Evolutionary conservation across 345 rosid genomes (phyloP), one percentile per base, ranked within the genome.

Genomic region (Reutealis trisperma): DNA sequence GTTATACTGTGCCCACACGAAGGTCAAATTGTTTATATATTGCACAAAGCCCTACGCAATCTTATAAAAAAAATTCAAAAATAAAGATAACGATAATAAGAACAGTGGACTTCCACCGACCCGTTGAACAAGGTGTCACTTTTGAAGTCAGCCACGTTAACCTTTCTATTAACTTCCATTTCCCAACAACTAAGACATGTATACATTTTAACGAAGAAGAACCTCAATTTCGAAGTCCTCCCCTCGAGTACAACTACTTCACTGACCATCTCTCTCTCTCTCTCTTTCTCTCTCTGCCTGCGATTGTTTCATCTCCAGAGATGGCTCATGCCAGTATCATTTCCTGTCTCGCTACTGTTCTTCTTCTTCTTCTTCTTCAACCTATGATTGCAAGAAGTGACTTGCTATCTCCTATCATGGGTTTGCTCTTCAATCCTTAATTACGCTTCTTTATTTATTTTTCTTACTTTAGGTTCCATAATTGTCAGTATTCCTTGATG

Each of bases 321-420:
- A 80, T 85, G 88, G 85, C 75, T 73, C 63, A 61, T 59, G 52
- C 32, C 54, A 4, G 42, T 67, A 16, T 24, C 51, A 47, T 75
- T 34, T 12, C 75, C 51, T 32, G 34, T 72, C 51, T 81, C 13
- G 8, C 25, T 34, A 55, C 71, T 10, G 41, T 72, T 70, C 71
- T 85, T 44, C 42, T 85, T 21, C 71, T 85, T 44, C 42, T 85
- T 21, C 21, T 80, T 70, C 21, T 77, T 60, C 83, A 69, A 2
- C 71, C 81, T 32, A 51, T 74, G 67, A 24, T 55, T n/a, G 67
- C 81, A 22, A 10, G 74, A 13, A 30, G 77, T 72, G 65, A 79
- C 59, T 41, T 76, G 45, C 21, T 83, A 57, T 47, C 85, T 2
- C 79, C 84, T 5, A 14, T 65, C 47, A 6, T 71, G 15, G 86